These are phyloP conservation scores for Phytophthora aleatoria DNA, from an alignment of 352 stramenopile genomes.

Conservation along the genomic window DNA sequence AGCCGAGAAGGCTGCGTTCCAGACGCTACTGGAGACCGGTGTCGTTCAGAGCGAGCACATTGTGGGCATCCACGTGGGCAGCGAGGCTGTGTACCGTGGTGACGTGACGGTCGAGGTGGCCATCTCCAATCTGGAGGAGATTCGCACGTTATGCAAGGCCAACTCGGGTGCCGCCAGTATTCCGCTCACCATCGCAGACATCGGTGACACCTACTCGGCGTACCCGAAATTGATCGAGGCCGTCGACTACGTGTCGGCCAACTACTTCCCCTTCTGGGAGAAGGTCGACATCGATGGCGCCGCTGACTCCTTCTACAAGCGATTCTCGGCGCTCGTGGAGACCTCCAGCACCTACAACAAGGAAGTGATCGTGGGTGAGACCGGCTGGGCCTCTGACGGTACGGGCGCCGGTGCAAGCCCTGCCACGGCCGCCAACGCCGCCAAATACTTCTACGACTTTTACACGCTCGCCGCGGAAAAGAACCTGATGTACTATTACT, in stretches of 20 bases:
- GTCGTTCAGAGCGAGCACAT: conserved; percentile 48
- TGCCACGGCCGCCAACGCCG: conserved; percentile 43
- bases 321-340: conserved; percentile 43
- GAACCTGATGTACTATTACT: conserved; percentile 70
- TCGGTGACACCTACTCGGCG: conserved; percentile 53
- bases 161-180: conserved; percentile 36
- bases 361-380: conserved; percentile 71
- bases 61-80: conserved; percentile 69
- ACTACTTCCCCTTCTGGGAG: conserved; percentile 78
- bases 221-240: conserved; percentile 61
- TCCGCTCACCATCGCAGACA: conserved; percentile 72
- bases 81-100: conserved; percentile 66
- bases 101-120: conserved; percentile 48
- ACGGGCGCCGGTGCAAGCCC: conserved; percentile 33
- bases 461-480: conserved; percentile 54
- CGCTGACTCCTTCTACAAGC: conserved; percentile 51
- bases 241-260: conserved; percentile 67
- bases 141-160: conserved; percentile 49
- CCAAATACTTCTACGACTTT: conserved; percentile 68
- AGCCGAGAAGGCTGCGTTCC: conserved; percentile 48
- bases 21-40: conserved; percentile 46
- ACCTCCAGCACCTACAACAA: conserved; percentile 46
- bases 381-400: conserved; percentile 61
- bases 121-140: conserved; percentile 59
- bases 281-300: conserved; percentile 40